These are phyloP conservation scores for Populus davidiana DNA, from an alignment of 345 rosid genomes.

Conservation along the genomic window DNA sequence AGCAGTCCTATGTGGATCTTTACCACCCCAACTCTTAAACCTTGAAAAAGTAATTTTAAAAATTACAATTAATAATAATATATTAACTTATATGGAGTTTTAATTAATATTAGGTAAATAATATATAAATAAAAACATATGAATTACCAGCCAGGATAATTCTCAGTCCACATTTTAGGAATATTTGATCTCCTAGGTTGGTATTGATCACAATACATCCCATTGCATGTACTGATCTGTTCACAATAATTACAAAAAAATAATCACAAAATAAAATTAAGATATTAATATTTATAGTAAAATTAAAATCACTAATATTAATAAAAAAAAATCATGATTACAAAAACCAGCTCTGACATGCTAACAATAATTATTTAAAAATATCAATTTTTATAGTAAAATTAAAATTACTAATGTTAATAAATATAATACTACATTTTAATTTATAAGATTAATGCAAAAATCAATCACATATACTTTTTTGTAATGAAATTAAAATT, in stretches of 20 bases:
- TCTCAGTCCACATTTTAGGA: slow-evolving; percentile 71
- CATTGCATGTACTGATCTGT: slow-evolving; percentile 55
- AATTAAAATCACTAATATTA: too few relatives aligned
- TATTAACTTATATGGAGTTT: too few relatives aligned
- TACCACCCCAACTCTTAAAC: slow-evolving; percentile 59
- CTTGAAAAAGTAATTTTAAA: slow-evolving; percentile 13
- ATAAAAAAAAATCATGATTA: background rate
- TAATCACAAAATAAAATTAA: background rate
- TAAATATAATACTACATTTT: too few relatives aligned
- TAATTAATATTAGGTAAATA: background rate
- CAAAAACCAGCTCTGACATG: too few relatives aligned
- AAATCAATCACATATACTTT: too few relatives aligned
- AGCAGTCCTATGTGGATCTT: slow-evolving; percentile 51
- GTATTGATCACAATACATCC: slow-evolving; percentile 50
- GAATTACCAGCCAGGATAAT: slow-evolving; percentile 68
- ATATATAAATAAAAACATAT: background rate
- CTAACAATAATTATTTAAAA: too few relatives aligned
- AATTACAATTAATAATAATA: too few relatives aligned
- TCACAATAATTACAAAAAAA: background rate
- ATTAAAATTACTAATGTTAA: too few relatives aligned
- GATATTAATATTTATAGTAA: too few relatives aligned
- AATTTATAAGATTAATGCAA: too few relatives aligned
- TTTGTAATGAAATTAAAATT: too few relatives aligned
- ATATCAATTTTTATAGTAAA: too few relatives aligned
- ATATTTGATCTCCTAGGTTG: slow-evolving; percentile 31